These are phyloP conservation scores for Straminergon stramineum DNA, from an alignment of 225 moss, liverwort and hornwort species.

Conservation along the genomic window DNA sequence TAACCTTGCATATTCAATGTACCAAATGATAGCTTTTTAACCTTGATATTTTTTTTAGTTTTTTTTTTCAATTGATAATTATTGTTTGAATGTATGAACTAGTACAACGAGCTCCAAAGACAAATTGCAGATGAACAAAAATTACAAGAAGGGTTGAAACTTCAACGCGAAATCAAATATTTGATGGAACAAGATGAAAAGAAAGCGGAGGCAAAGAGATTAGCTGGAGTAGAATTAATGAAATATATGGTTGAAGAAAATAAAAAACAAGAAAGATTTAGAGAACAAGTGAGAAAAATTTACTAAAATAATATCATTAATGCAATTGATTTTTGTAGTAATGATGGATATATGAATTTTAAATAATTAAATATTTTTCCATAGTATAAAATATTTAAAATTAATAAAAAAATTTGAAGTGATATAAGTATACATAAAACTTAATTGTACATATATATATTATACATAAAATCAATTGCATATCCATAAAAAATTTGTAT, in stretches of 20 bases:
- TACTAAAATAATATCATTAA: too few relatives aligned
- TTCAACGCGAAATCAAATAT: conserved; percentile 55
- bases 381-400: neutral
- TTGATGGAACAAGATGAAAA: conserved; percentile 48
- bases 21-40: neutral
- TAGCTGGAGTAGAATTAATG: conserved; percentile 39
- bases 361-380: neutral
- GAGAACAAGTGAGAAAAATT: neutral
- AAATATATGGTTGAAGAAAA: conserved; percentile 52
- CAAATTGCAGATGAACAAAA: conserved; percentile 67
- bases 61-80: neutral
- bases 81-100: neutral
- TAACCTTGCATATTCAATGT: neutral
- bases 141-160: conserved; percentile 79
- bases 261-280: conserved; percentile 30
- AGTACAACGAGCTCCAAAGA: conserved; percentile 61
- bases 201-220: conserved; percentile 44
- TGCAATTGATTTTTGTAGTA: neutral
- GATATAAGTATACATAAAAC: too few relatives aligned
- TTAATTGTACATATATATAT: too few relatives aligned
- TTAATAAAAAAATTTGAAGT: neutral
- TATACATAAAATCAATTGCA: too few relatives aligned
- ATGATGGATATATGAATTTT: neutral
- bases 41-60: neutral
- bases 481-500: neutral